Conservation (phyloP, 345 rosid genomes). For the Citrus cavaleriei region DNA sequence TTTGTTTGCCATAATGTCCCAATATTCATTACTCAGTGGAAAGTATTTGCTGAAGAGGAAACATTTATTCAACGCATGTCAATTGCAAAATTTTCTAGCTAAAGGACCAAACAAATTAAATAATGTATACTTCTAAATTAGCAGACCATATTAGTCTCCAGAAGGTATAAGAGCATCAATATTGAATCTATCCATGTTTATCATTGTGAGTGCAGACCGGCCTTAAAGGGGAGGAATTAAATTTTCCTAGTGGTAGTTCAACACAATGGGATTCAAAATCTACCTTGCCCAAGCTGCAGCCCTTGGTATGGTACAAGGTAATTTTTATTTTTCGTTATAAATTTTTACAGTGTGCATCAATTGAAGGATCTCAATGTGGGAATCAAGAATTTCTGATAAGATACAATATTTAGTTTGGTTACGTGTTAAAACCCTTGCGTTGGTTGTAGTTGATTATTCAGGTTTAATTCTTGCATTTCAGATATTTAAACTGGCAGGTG, state of each 20-base stretch:
- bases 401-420: background rate
- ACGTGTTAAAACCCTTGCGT: background rate
- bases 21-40: background rate
- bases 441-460: background rate
- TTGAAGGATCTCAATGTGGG: background rate
- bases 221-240: slow-evolving; percentile 84
- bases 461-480: background rate
- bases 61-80: slow-evolving; percentile 2
- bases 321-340: background rate
- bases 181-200: slow-evolving; percentile 1
- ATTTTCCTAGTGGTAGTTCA: slow-evolving; percentile 60
- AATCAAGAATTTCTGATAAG: background rate
- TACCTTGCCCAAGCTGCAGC: slow-evolving; percentile 67
- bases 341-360: background rate
- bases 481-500: background rate
- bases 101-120: background rate
- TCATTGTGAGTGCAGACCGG: slow-evolving; percentile 49
- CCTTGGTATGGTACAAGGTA: slow-evolving; percentile 97
- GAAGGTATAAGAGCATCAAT: background rate
- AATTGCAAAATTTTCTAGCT: background rate
- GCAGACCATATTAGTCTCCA: background rate
- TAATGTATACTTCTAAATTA: background rate
- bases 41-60: background rate
- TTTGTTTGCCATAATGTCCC: background rate
- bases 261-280: slow-evolving; percentile 66